Evolutionary conservation across 2,329 filamentous ascomycete genomes (phyloP).

Genomic region (Stylonectria norvegica): DNA sequence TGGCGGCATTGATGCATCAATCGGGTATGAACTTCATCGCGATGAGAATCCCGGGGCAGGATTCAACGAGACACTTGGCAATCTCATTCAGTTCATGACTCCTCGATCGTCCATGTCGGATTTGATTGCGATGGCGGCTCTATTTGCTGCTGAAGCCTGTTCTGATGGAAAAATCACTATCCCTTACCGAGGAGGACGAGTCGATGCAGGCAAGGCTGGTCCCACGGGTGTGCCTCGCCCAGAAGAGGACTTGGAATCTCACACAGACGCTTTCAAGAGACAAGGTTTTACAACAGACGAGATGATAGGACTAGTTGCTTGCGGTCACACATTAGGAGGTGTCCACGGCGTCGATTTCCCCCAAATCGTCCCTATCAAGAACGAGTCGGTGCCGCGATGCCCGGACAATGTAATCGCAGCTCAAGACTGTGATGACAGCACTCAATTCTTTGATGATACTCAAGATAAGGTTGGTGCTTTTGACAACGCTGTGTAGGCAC

Average conservation of each 20-base stretch:
- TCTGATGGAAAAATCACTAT: conserved; percentile 19
- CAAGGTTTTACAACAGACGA: conserved; percentile 30
- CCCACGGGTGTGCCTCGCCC: conserved; percentile 31
- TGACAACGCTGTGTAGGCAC: too few relatives aligned
- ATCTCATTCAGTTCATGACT: conserved; percentile 21
- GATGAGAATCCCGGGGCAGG: conserved; percentile 27
- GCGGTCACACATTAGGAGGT: conserved; percentile 36
- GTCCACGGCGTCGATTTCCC: conserved; percentile 43
- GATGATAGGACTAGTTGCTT: conserved; percentile 35
- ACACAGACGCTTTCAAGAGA: conserved; percentile 24
- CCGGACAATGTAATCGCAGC: conserved; percentile 32
- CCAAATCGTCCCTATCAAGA: conserved; percentile 34
- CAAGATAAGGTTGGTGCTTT: too few relatives aligned
- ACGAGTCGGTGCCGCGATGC: conserved; percentile 34
- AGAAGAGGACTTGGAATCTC: conserved; percentile 23
- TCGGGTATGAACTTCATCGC: conserved; percentile 28
- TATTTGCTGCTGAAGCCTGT: conserved; percentile 27
- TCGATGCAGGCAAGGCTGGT: conserved; percentile 29
- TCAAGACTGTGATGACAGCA: conserved; percentile 40
- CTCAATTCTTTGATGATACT: too few relatives aligned
- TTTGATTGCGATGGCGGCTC: conserved; percentile 22
- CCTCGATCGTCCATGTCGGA: conserved; percentile 21
- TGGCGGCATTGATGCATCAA: conserved; percentile 30
- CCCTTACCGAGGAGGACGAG: conserved; percentile 27
- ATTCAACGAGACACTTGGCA: conserved; percentile 30